Conservation (phyloP, 177 flowering plant genomes). For the Vitis hybrid region DNA sequence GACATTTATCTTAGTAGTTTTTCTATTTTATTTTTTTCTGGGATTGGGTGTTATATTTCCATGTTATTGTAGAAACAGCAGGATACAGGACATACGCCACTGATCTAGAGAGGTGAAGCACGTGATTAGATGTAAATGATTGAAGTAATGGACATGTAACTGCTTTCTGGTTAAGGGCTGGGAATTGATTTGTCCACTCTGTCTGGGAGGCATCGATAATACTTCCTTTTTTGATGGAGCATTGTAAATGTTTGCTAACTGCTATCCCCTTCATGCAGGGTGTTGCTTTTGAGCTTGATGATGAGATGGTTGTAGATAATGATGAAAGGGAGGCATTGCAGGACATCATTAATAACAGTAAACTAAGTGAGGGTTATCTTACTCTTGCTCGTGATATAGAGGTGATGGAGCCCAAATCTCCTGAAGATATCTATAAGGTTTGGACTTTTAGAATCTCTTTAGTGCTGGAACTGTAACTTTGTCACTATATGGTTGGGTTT, state of each 20-base stretch:
- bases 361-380: constrained; percentile 90
- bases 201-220: background rate
- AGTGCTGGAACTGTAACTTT: too few relatives aligned
- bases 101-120: too few relatives aligned
- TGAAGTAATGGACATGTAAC: too few relatives aligned
- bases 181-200: too few relatives aligned
- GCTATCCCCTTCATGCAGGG: constrained; percentile 45
- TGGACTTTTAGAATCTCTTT: background rate
- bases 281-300: constrained; percentile 65
- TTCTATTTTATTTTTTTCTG: too few relatives aligned
- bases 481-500: too few relatives aligned
- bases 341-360: constrained; percentile 76
- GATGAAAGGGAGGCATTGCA: constrained; percentile 67
- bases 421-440: constrained; percentile 98
- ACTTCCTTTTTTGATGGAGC: background rate
- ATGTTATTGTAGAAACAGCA: too few relatives aligned
- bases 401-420: constrained; percentile 98
- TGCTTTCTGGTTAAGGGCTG: too few relatives aligned
- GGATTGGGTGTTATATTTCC: too few relatives aligned
- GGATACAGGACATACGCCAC: too few relatives aligned
- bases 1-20: too few relatives aligned
- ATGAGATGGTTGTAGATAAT: constrained; percentile 61
- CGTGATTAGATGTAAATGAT: too few relatives aligned
- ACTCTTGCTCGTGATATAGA: constrained; percentile 98
- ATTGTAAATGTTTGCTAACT: background rate